These are phyloP conservation scores for Wilcoxina mikolae DNA, from an alignment of 495 filamentous ascomycete genomes.

Conservation along the genomic window DNA sequence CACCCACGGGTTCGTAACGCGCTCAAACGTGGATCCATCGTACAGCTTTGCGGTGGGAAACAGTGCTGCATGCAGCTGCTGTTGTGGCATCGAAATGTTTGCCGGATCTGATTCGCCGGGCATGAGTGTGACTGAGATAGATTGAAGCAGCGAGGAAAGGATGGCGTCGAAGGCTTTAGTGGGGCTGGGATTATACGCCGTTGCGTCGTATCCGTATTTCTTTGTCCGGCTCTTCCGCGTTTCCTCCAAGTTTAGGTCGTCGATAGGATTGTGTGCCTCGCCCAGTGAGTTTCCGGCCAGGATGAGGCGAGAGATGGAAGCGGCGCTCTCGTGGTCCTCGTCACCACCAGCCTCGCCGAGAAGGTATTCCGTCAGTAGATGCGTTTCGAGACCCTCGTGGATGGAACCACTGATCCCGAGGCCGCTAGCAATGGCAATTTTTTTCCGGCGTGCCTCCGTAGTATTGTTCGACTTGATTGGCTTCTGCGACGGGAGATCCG, in stretches of 20 bases:
- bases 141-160: conserved; percentile 62
- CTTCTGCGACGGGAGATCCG: conserved; percentile 52
- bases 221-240: conserved; percentile 33
- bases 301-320: conserved; percentile 66
- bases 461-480: conserved; percentile 35
- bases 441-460: conserved; percentile 36
- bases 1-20: conserved; percentile 86
- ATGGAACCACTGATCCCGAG: conserved; percentile 62
- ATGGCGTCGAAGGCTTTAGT: conserved; percentile 72
- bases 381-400: conserved; percentile 53
- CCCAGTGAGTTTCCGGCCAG: conserved; percentile 83
- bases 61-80: conserved; percentile 48
- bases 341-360: conserved; percentile 62
- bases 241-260: conserved; percentile 28
- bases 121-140: conserved; percentile 65
- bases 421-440: conserved; percentile 82
- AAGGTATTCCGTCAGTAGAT: conserved; percentile 73
- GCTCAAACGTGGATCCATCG: conserved; percentile 51
- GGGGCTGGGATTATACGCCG: conserved; percentile 69
- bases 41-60: conserved; percentile 61
- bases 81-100: conserved; percentile 49
- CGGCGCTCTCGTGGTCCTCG: conserved; percentile 39
- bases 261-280: conserved; percentile 33
- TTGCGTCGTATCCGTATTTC: conserved; percentile 90
- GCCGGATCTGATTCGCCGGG: conserved; percentile 64